A percentile compares a stretch with the other conserved stretches of the same genome.
These are phyloP conservation scores for Spathaspora passalidarum DNA, from an alignment of 805 yeast genomes.

Conservation along the genomic window DNA sequence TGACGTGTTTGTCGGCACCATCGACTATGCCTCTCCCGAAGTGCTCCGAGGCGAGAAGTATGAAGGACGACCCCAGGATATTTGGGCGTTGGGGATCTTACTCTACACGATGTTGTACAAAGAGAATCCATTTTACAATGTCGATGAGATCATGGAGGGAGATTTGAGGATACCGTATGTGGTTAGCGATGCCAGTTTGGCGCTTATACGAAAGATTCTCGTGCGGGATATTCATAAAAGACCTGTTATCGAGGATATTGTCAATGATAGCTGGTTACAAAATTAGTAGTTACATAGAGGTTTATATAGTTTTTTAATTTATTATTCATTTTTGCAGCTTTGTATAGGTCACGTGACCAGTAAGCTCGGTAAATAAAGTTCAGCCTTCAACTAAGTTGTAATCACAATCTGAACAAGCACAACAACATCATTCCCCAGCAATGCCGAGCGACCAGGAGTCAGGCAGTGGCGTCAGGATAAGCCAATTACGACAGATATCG, in stretches of 20 bases:
- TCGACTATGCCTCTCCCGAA: constrained; percentile 97
- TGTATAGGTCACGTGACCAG: not conserved
- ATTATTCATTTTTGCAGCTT: no score
- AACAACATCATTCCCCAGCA: not conserved
- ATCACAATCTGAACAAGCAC: no score
- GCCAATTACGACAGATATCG: not conserved
- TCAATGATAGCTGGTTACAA: constrained; percentile 64
- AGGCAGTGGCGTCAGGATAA: not conserved
- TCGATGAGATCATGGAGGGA: constrained; percentile 93
- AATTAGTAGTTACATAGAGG: not conserved
- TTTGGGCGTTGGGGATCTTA: constrained; percentile 94
- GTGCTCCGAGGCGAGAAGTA: constrained; percentile 85
- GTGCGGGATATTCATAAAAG: constrained; percentile 64
- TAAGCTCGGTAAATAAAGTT: not conserved
- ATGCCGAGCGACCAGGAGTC: not conserved
- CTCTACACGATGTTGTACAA: constrained; percentile 86
- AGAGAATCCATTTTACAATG: constrained; percentile 93
- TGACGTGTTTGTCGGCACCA: constrained; percentile 95
- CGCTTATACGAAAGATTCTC: constrained; percentile 61
- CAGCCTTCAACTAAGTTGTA: no score
- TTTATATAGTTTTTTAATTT: not conserved
- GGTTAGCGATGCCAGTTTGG: constrained; percentile 59
- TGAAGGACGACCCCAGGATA: constrained; percentile 91
- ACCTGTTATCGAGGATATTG: constrained; percentile 71
- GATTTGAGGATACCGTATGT: constrained; percentile 68